Evolutionary conservation across 192 early-diverging fungal species (phyloP), one percentile per base, ranked within the genome.

Genomic region (Podila clonocystis): DNA sequence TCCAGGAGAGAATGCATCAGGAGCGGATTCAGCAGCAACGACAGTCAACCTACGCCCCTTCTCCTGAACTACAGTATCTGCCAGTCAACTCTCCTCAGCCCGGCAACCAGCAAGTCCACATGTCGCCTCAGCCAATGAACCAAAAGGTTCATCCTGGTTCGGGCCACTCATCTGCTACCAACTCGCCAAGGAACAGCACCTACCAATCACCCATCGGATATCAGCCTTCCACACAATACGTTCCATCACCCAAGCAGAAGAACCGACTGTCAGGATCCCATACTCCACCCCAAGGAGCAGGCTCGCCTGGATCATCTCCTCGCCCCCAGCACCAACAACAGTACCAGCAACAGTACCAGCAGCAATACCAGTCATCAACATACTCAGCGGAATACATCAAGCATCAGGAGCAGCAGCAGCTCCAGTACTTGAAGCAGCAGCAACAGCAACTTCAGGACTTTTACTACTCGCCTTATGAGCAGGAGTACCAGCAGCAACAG

Each of bases 401-500:
- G 30, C 75, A 77, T 29, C 62, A 68, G 45, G 66, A 70, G 19
- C 68, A 70, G 13, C 58, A 75, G 34, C 68, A 78, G 13, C 75
- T 70, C 20, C 68, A 78, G 64, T 71, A 78, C 41, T 19, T 58
- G 28, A 36, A 36, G 12, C 77, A 80, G 52, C 77, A 80, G 48
- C 77, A 69, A 31, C 70, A 80, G 24, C 77, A 80, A 31, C 66
- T 80, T 9, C 70, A 80, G 57, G 77, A 80, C 20, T 80, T 80
- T n/a, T 80, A 71, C 30, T 80, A 80, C 62, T 62, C 59, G 30
- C 71, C 77, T 0, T 59, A 59, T 38, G 77, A 80, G 50, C 77
- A 80, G 29, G 77, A 80, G 36, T 73, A 80, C 28, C 70, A 80
- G 41, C 70, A 80, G 17, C 70, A 80, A 62, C 77, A 80, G 49